Percentiles rank a stretch among this genome's conserved stretches.
Conservation (phyloP, 2,329 filamentous ascomycete genomes). For the Penicillium brasilianum region DNA sequence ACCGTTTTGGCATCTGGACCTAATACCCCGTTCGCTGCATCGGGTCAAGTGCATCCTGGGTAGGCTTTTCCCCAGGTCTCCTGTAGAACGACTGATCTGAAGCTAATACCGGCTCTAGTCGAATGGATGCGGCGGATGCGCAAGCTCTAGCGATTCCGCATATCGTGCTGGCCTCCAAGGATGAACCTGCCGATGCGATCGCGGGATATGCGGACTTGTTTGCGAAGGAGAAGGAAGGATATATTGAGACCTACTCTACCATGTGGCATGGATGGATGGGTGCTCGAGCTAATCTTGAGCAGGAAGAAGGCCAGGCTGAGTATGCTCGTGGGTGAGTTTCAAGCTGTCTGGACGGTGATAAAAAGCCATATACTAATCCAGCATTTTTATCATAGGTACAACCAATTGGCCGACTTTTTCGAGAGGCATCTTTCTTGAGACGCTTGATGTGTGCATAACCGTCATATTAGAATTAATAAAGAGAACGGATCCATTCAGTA, state of each 20-base stretch:
- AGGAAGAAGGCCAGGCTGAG: conserved; percentile 60
- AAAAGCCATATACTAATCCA: too few species aligned
- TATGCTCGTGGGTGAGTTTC: conserved; percentile 64
- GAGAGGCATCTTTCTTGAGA: conserved; percentile 26
- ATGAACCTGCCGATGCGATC: conserved; percentile 63
- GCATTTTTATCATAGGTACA: conserved; percentile 19
- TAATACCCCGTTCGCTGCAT: conserved; percentile 58
- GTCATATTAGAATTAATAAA: neutral
- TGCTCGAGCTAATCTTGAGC: conserved; percentile 64
- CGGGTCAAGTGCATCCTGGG: conserved; percentile 45
- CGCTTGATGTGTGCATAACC: neutral
- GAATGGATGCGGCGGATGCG: conserved; percentile 63
- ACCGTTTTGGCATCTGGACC: conserved; percentile 53
- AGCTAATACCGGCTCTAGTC: conserved; percentile 14
- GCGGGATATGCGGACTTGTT: conserved; percentile 59
- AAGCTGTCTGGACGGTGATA: too few species aligned
- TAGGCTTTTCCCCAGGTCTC: conserved; percentile 30
- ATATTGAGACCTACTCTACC: conserved; percentile 67
- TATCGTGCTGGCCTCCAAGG: conserved; percentile 67
- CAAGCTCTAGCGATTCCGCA: conserved; percentile 65
- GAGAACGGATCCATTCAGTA: too few species aligned
- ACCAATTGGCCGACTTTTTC: conserved; percentile 33
- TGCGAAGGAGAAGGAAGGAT: conserved; percentile 57
- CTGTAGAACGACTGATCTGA: neutral
- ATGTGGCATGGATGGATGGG: conserved; percentile 79